These are phyloP conservation scores for Pseudogymnoascus sp. DNA, from an alignment of 2,329 filamentous ascomycete genomes.

Conservation along the genomic window DNA sequence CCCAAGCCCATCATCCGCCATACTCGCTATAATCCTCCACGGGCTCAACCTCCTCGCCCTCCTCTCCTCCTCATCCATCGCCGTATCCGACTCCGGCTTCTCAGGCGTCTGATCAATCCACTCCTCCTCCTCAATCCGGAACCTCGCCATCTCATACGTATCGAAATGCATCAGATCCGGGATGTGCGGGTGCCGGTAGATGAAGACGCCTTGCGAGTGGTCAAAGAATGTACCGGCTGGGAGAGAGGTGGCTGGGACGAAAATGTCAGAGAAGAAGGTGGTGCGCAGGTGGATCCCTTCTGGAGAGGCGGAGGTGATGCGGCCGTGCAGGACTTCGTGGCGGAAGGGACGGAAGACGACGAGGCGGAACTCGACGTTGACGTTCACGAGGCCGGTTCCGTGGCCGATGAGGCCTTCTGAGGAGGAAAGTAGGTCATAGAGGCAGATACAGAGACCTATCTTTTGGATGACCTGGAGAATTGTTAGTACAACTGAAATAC, in stretches of 20 bases:
- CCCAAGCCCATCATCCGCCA: slow-evolving; percentile 54
- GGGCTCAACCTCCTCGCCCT: slow-evolving; percentile 50
- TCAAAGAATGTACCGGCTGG: slow-evolving; percentile 71
- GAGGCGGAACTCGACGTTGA: slow-evolving; percentile 91
- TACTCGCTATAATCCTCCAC: slow-evolving; percentile 59
- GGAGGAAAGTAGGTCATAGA: slow-evolving; percentile 82
- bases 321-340: slow-evolving; percentile 79
- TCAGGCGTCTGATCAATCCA: slow-evolving; percentile 85
- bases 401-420: slow-evolving; percentile 93
- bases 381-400: slow-evolving; percentile 83
- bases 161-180: slow-evolving; percentile 77
- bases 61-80: slow-evolving; percentile 39
- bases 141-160: slow-evolving; percentile 77
- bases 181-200: slow-evolving; percentile 33
- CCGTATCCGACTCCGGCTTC: slow-evolving; percentile 25
- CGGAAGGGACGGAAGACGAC: slow-evolving; percentile 95
- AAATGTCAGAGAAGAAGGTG: slow-evolving; percentile 92
- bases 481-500: not conserved
- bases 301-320: slow-evolving; percentile 65
- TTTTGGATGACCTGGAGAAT: slow-evolving; percentile 68
- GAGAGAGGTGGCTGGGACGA: slow-evolving; percentile 64
- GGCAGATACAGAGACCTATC: slow-evolving; percentile 83
- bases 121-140: slow-evolving; percentile 76
- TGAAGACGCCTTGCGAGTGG: slow-evolving; percentile 28
- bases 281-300: slow-evolving; percentile 70